Percentiles rank a stretch among this genome's conserved stretches.
Conservation (phyloP, 768 basidiomycete genomes). For the Suillus fuscotomentosus region DNA sequence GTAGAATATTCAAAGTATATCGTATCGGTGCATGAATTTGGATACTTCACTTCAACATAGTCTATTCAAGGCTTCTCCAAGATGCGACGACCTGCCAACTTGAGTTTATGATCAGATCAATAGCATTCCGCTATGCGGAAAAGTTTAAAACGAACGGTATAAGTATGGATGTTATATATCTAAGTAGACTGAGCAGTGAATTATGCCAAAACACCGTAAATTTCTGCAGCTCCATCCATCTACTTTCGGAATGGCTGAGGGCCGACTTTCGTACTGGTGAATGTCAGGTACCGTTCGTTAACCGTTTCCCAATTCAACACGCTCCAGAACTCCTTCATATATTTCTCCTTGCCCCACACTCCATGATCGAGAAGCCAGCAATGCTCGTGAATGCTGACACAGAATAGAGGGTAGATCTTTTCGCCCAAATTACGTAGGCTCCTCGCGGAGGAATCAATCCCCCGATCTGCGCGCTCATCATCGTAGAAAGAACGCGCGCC, state of each 20-base stretch:
- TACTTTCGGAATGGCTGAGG: slow-evolving; percentile 7
- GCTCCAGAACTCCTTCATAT: slow-evolving; percentile 80
- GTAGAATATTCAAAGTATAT: no score
- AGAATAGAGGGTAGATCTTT: slow-evolving; percentile 71
- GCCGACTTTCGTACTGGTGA: slow-evolving; percentile 5
- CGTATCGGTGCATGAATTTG: no score
- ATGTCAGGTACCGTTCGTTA: slow-evolving; percentile 27
- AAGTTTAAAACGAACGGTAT: slow-evolving; percentile 12
- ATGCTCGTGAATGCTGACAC: slow-evolving; percentile 79
- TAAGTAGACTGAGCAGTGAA: slow-evolving; percentile 22
- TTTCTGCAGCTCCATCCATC: background rate
- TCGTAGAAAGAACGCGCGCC: slow-evolving; percentile 29
- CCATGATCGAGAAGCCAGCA: slow-evolving; percentile 89
- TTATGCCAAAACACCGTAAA: slow-evolving; percentile 8
- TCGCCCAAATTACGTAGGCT: slow-evolving; percentile 42
- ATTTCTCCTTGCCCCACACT: slow-evolving; percentile 88
- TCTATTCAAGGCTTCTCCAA: background rate
- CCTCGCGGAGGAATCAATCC: slow-evolving; percentile 11
- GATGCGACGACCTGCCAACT: slow-evolving; percentile 27
- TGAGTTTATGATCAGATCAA: background rate
- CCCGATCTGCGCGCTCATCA: background rate
- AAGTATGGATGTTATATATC: slow-evolving; percentile 11
- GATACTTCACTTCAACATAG: background rate
- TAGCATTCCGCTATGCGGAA: background rate
- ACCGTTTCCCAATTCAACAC: slow-evolving; percentile 78